Percentiles rank a stretch among this genome's conserved stretches.
Evolutionary conservation across 2,329 filamentous ascomycete species (phyloP).

Genomic region (Tolypocladium album): DNA sequence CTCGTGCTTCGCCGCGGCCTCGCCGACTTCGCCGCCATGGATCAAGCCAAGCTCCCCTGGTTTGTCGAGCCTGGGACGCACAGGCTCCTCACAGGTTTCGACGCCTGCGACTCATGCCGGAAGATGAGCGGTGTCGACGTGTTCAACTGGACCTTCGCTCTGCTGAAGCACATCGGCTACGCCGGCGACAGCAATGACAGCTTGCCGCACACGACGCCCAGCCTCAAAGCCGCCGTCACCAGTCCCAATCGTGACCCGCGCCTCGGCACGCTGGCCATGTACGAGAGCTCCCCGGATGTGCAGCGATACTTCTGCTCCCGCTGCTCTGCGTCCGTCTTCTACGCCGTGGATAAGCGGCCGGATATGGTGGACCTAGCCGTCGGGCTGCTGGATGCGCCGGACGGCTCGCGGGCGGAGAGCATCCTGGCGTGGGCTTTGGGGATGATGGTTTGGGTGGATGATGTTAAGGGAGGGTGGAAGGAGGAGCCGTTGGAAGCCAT

Average conservation of each 20-base stretch:
- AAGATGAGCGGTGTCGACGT: constrained; percentile 29
- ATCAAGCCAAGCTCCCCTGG: constrained; percentile 21
- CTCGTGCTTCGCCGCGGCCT: constrained; percentile 25
- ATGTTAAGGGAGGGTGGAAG: constrained; percentile 8
- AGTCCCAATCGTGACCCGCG: constrained; percentile 17
- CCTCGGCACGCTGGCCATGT: constrained; percentile 31
- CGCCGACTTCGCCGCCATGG: constrained; percentile 15
- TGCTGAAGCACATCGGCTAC: constrained; percentile 26
- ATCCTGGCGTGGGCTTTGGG: constrained; percentile 31
- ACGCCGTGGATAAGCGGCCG: constrained; percentile 24
- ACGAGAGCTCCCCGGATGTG: constrained; percentile 24
- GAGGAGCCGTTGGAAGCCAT: constrained; percentile 5
- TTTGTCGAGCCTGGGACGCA: constrained; percentile 31
- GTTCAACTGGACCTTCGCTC: constrained; percentile 32
- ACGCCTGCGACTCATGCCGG: constrained; percentile 37
- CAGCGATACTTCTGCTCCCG: constrained; percentile 36
- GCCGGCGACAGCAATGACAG: constrained; percentile 2
- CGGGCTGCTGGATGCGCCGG: constrained; percentile 29
- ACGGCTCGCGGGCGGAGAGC: constrained; percentile 34
- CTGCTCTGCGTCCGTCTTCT: constrained; percentile 38
- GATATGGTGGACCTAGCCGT: constrained; percentile 31
- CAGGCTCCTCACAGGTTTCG: constrained; percentile 27
- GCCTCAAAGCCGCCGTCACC: constrained; percentile 23
- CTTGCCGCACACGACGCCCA: constrained; percentile 6
- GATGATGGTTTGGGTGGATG: constrained; percentile 1